Evolutionary conservation across 2,329 filamentous ascomycete species (phyloP), one percentile per base, ranked within the genome.

Genomic region (Eutypella sp.): DNA sequence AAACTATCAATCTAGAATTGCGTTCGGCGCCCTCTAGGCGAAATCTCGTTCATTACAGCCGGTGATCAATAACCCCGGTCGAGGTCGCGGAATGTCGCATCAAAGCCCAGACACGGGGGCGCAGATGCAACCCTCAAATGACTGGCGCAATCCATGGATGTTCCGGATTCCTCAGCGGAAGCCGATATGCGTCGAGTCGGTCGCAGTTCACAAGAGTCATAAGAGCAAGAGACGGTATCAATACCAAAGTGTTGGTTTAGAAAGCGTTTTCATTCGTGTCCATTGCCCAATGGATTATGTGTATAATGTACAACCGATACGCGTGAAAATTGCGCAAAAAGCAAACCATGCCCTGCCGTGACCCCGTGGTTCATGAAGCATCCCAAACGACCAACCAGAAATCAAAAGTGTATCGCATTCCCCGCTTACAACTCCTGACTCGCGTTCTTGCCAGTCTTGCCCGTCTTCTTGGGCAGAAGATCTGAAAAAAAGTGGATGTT

Each of bases 391-490:
- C 73, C 77, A 76, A 78, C 72, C 76, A 73, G 73, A 76, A 74
- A 82, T 74, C 73, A 75, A 71, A 75, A 72, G 70, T 75, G n/a
- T n/a, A n/a, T n/a, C 71, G 57, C 61, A 61, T 67, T 52, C 63
- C 54, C 54, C 60, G 63, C 76, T 81, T 89, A 97, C 77, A 97
- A 81, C 80, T 96, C 91, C 77, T 96, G 90, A 78, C 89, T 95
- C 63, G 83, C 79, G 69, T 83, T 85, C 85, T 96, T 96, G 75
- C 87, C 88, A 69, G 80, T 79, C 87, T 97, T 96, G 71, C 84
- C 81, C 47, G 93, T 96, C 89, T 97, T 97, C 90, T 99, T 97
- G 68, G 93, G 93, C 58, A 99, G 84, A 55, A 99, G 87, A 78
- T 99, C 92, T 95, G 65, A 58, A 53, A 46, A 50, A 45, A 6